Conservation (phyloP, 2,329 filamentous ascomycete species). For the Neonectria neomacrospora region DNA sequence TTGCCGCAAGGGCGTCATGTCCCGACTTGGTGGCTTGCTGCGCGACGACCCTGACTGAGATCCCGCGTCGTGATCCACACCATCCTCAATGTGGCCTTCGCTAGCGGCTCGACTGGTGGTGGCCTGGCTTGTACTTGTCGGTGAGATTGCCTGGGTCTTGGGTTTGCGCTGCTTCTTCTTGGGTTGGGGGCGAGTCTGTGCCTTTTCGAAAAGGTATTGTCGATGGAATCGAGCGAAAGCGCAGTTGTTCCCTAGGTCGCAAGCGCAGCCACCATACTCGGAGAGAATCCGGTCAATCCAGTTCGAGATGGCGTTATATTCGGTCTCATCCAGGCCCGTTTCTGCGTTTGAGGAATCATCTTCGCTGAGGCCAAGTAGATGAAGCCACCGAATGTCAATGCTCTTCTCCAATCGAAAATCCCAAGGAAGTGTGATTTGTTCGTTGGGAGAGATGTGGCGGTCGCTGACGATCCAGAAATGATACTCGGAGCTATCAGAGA, state of each 20-base stretch:
- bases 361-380: conserved; percentile 70
- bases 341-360: conserved; percentile 65
- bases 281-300: conserved; percentile 78
- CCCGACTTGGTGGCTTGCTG: conserved; percentile 74
- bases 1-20: conserved; percentile 70
- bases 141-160: conserved; percentile 67
- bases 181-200: conserved; percentile 51
- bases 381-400: conserved; percentile 63
- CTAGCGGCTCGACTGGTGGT: conserved; percentile 73
- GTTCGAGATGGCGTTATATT: conserved; percentile 68
- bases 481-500: conserved; percentile 81
- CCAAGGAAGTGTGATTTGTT: conserved; percentile 74
- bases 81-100: conserved; percentile 68
- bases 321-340: conserved; percentile 66
- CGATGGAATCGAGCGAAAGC: conserved; percentile 72
- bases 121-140: conserved; percentile 70
- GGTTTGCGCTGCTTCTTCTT: conserved; percentile 67
- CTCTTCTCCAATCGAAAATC: conserved; percentile 72
- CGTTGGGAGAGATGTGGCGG: conserved; percentile 73
- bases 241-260: conserved; percentile 71
- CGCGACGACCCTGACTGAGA: conserved; percentile 61
- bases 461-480: conserved; percentile 94
- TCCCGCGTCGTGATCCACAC: conserved; percentile 62
- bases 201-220: conserved; percentile 61
- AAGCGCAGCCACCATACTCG: conserved; percentile 84